A percentile compares a stretch with the other conserved stretches of the same genome.
phyloP scores from a whole-genome alignment of 2,329 filamentous ascomycete genomes.

The Westerdykella ornata region DNA sequence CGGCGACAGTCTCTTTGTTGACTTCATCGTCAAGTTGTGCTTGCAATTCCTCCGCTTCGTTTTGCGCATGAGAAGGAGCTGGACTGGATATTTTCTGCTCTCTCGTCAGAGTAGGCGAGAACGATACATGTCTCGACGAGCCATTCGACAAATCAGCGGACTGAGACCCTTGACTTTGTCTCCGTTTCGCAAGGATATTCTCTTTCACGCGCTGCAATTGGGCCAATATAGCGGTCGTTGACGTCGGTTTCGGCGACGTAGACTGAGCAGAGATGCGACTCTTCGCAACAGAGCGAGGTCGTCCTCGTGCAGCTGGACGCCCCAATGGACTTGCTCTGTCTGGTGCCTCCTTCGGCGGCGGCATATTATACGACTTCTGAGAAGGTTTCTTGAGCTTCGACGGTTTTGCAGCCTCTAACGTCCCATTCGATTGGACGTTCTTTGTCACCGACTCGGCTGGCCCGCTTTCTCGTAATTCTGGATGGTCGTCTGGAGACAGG shows the following conservation, averaged over 20 bases:
- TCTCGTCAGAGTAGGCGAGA: too few species aligned
- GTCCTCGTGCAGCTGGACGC: too few species aligned
- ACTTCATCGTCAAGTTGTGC: neutral
- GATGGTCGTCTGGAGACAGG: neutral
- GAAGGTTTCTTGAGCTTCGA: conserved; percentile 9
- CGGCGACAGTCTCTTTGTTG: neutral
- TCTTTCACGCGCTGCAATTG: conserved; percentile 5
- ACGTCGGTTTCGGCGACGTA: neutral
- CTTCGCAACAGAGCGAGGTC: neutral
- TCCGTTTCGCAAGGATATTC: neutral
- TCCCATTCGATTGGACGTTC: conserved; percentile 2
- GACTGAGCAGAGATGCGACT: neutral
- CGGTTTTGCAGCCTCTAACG: neutral
- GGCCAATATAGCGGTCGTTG: conserved; percentile 1
- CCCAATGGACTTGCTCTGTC: too few species aligned
- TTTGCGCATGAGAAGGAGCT: too few species aligned
- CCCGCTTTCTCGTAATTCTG: conserved; percentile 1
- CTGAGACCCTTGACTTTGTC: too few species aligned
- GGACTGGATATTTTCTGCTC: too few species aligned
- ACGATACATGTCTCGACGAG: too few species aligned
- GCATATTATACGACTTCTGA: conserved; percentile 4
- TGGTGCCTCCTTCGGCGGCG: neutral
- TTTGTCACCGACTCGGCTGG: conserved; percentile 2
- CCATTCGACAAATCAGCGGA: too few species aligned
- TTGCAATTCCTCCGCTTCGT: neutral